phyloP scores from a whole-genome alignment of 208 protist species.

The Entamoeba histolytica region DNA sequence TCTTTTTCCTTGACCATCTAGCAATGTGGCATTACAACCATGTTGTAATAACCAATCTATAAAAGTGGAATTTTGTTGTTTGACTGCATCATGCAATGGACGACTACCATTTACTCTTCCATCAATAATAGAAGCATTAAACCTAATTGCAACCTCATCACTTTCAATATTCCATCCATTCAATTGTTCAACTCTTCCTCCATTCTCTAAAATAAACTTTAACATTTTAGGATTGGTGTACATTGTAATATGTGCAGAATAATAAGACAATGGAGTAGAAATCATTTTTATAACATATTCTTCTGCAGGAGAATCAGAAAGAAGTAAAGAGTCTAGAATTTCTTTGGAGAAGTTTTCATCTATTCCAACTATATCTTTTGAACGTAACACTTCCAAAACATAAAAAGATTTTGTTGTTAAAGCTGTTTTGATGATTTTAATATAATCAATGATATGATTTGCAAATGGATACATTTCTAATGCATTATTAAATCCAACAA shows the following conservation, averaged over 20 bases:
- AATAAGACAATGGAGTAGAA: not conserved
- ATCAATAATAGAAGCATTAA: not conserved
- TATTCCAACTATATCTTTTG: not conserved
- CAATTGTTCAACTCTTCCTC: not conserved
- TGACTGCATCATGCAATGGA: not conserved
- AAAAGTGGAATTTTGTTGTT: not conserved
- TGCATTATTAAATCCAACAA: not conserved
- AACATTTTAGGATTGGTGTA: not conserved
- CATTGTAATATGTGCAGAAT: not conserved
- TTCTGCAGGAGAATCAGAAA: not conserved
- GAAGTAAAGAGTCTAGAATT: not conserved
- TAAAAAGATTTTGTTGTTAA: not conserved
- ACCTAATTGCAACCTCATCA: not conserved
- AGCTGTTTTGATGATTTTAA: not conserved
- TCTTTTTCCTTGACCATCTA: not conserved
- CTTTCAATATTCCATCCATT: not conserved
- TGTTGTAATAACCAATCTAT: not conserved
- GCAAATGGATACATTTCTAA: not conserved
- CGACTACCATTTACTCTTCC: not conserved
- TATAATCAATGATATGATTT: not conserved
- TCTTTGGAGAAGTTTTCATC: not conserved
- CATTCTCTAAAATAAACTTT: not conserved
- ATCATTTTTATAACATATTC: not conserved
- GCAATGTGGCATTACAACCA: not conserved
- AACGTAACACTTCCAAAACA: not conserved